Evolutionary conservation across 495 filamentous ascomycete genomes (phyloP), one percentile per base, ranked within the genome.

Genomic region (Pseudevernia furfuracea): DNA sequence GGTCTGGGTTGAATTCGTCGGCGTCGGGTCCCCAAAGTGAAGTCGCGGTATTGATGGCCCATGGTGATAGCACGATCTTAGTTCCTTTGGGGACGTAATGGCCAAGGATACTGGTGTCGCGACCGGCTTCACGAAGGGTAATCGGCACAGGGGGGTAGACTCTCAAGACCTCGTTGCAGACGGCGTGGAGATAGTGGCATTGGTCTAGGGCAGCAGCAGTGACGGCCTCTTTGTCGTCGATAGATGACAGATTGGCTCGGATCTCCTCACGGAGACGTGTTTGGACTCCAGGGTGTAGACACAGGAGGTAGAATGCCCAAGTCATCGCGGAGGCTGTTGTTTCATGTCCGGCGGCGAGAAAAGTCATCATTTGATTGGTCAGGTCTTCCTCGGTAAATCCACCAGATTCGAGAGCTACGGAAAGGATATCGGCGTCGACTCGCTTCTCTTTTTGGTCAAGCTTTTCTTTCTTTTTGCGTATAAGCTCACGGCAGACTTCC

Each of bases 281-380:
- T 66, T 89, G 86, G 1, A 82, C 72, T 8, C 81, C 76, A 0
- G 80, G 83, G 68, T 88, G 75, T 62, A 82, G 78, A 76, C 79
- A 84, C 30, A 88, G 73, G 0, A 80, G 74, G 64, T 85, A 86
- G 23, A 83, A 68, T 10, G 82, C 79, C 85, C 85, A 89, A 58
- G 79, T 79, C 66, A 88, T 73, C 15, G 84, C 79, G 8, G 82
- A 75, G 3, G 86, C 78, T 11, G 86, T 88, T 11, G 85, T 89
- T 77, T 96, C 93, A 72, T 97, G 93, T 23, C 93, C 93, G 0
- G 93, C 92, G 1, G 87, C 89, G 4, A 96, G 85, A 78, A 97
- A 96, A 4, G 92, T 97, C 91, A 96, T 96, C 72, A 94, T 82
- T 71, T 97, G 92, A 71, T 96, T 90, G 48, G 90, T 79, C 32